phyloP scores from a whole-genome alignment of 2,329 filamentous ascomycete species.

The Metarhizium brunneum region DNA sequence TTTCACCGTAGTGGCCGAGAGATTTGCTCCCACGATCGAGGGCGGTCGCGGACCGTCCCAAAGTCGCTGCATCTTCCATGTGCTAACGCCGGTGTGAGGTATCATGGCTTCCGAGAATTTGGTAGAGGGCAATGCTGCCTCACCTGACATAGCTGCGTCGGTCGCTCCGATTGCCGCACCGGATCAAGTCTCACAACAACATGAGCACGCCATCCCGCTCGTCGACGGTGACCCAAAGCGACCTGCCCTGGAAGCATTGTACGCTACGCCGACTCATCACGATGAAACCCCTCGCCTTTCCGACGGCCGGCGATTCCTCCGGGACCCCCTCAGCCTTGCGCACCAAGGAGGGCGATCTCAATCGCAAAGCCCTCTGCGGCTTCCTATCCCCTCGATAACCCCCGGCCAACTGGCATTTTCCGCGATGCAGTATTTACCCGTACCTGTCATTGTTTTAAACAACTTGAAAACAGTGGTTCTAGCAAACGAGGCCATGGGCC shows the following conservation, averaged over 20 bases:
- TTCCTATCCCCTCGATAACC: conserved; percentile 37
- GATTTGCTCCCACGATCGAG: not conserved
- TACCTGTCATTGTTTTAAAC: conserved; percentile 61
- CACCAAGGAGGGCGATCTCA: conserved; percentile 19
- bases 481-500: conserved; percentile 68
- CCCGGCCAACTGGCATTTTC: conserved; percentile 52
- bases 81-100: conserved; percentile 15
- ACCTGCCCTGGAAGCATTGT: not conserved
- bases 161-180: conserved; percentile 13
- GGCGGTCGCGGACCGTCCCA: conserved; percentile 3
- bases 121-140: conserved; percentile 19
- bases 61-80: conserved; percentile 8
- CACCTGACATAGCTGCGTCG: conserved; percentile 16
- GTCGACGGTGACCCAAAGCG: not conserved
- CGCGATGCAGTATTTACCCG: conserved; percentile 64
- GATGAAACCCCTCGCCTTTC: conserved; percentile 16
- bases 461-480: conserved; percentile 60
- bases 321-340: conserved; percentile 17
- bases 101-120: conserved; percentile 23
- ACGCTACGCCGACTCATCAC: conserved; percentile 1
- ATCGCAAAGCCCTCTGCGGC: conserved; percentile 28
- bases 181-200: not conserved
- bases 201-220: not conserved
- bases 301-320: conserved; percentile 24
- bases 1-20: not conserved